Evolutionary conservation across 495 filamentous ascomycete species (phyloP), one percentile per base, ranked within the genome.

Genomic region (Aspergillus bertholletiae): DNA sequence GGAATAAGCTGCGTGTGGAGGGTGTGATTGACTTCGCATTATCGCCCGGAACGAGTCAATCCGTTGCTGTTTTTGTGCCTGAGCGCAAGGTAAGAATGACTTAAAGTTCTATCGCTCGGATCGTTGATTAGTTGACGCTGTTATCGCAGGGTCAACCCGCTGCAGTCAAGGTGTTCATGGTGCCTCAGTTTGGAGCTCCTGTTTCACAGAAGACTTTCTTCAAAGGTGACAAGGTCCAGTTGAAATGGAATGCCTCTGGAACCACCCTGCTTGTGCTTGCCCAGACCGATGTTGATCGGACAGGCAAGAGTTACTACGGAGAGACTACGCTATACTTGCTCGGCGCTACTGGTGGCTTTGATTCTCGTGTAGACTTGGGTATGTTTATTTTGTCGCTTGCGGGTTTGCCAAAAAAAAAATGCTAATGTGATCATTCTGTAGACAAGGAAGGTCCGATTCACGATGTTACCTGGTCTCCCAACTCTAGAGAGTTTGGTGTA

Each of bases 381-480:
- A 78, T 30, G 71, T 66, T 46, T 52, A 8, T 46, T 15, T 24
- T 27, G 5, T 47, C 18, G 4, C n/a, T 8, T 3, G 1, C 17
- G 7, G 13, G 7, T 20, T 1, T 22, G 5, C 1, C 3, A 28
- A 37, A 22, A 17, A 1, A 9, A 3, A 50, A 23, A 18, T 46
- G n/a, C 59, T 65, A 18, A 63, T 47, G 0, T 24, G 21, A 37
- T 34, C 13, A 26, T 27, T 11, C 3, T 27, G 44, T 54, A 86
- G 94, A 98, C 78, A 97, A 97, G 73, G 92, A 97, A 66, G 94
- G 94, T 1, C 94, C 94, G 17, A 97, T 98, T 59, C 93, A 98
- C 71, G 94, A 98, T 64, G 94, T 98, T 35, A 81, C 88, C n/a
- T 98, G 94, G 94, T 96, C 90, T 15, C 91, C 94, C 20, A 96